Conservation (phyloP, 768 basidiomycete genomes). For the Suillus fuscotomentosus region DNA sequence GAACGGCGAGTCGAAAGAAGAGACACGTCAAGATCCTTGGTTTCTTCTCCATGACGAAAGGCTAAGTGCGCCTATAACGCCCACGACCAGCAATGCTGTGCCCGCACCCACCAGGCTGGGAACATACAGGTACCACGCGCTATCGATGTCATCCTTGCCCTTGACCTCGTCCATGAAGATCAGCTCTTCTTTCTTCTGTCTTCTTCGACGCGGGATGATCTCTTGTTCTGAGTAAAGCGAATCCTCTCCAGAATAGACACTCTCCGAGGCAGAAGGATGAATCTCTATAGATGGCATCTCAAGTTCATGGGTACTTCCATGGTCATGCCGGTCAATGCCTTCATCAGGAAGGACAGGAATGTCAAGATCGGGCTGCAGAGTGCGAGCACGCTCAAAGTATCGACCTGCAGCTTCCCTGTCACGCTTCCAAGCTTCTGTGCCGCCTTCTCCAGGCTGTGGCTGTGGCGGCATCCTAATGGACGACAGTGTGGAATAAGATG, state of each 20-base stretch:
- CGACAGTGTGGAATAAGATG: conserved; percentile 74
- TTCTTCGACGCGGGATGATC: conserved; percentile 41
- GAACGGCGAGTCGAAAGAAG: neutral
- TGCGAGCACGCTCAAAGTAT: conserved; percentile 70
- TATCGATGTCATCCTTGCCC: conserved; percentile 57
- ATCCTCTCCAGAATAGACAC: conserved; percentile 26
- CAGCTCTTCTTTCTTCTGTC: conserved; percentile 59
- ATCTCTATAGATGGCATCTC: conserved; percentile 72
- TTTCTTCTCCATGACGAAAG: conserved; percentile 69
- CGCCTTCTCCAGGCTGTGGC: conserved; percentile 50
- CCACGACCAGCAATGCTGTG: conserved; percentile 77
- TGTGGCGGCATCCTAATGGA: conserved; percentile 68
- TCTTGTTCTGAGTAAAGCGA: conserved; percentile 29
- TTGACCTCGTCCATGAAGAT: conserved; percentile 44
- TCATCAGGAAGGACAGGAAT: conserved; percentile 65
- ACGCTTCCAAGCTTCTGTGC: conserved; percentile 70
- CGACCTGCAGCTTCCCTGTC: conserved; percentile 69
- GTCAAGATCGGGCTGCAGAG: conserved; percentile 60
- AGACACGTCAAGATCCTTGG: conserved; percentile 47
- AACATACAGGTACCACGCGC: conserved; percentile 77
- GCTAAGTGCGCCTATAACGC: conserved; percentile 75
- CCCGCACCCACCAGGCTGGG: conserved; percentile 81
- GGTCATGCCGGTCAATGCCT: conserved; percentile 25
- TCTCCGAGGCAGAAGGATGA: conserved; percentile 24
- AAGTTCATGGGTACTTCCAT: conserved; percentile 38